Evolutionary conservation across 192 early-diverging fungal species (phyloP), one percentile per base, ranked within the genome.

Genomic region (Coemansia sp.): DNA sequence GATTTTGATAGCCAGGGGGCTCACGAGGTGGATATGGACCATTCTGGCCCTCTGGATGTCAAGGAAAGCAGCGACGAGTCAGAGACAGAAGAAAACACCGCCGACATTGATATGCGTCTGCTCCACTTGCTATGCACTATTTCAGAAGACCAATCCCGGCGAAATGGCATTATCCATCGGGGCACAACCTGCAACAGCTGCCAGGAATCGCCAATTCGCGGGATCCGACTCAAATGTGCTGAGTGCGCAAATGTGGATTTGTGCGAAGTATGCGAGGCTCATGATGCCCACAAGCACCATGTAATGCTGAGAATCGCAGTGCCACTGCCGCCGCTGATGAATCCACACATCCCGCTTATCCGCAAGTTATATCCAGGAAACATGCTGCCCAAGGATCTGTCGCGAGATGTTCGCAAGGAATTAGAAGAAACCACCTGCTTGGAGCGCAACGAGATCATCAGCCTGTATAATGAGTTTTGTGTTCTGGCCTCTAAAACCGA

Each of bases 181-280:
- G 91, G 93, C 12, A 91, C 92, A n/a, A 88, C 91, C 21, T 98
- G 96, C 74, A 91, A 94, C 72, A 85, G 87, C 70, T 98, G 96
- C 65, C 82, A 82, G 15, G 81, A 83, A 21, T 82, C 87, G 20
- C 96, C 96, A 1, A 89, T 98, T 53, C 85, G 92, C 19, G 96
- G 96, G 6, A 68, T 86, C 15, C 86, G 96, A 2, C 97, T 88
- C 83, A 94, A 92, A 61, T 98, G 96, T 62, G 87, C 90, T 30
- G 94, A 97, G 54, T 98, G 96, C 57, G 81, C 90, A 39, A 91
- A 94, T 51, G 91, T 84, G 59, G 96, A 98, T 78, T 68, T 98
- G 12, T 98, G 96, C 68, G 89, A 92, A 54, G 65, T 80, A 3
- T 98, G 96, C 72, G 96, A 98, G 63, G 88, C 88, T 5, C 85